Evolutionary conservation across 192 early-diverging fungal species (phyloP).

Genomic region (Backusella sp.): DNA sequence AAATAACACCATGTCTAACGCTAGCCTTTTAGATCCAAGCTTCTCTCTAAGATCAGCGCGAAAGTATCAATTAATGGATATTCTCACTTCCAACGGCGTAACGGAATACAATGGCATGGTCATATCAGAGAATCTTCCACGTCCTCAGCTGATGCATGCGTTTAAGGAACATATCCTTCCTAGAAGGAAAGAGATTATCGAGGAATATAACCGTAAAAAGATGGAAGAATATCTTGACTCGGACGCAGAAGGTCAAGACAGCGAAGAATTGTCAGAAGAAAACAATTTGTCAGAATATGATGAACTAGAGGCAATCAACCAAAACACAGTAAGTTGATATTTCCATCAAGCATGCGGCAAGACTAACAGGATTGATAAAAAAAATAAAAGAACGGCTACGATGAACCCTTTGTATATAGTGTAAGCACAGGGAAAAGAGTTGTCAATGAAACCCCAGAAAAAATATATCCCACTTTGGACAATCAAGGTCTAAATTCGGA

Average conservation of each 20-base stretch:
- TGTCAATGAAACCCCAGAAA: not conserved
- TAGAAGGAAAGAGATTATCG: not conserved
- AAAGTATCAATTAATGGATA: not conserved
- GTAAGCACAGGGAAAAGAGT: not conserved
- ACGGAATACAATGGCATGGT: not conserved
- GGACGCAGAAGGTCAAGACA: not conserved
- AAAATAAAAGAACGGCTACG: not conserved
- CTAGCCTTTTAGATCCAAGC: not conserved
- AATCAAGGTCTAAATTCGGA: not conserved
- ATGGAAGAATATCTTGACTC: not conserved
- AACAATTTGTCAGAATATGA: not conserved
- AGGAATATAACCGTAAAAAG: not conserved
- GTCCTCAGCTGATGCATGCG: not conserved
- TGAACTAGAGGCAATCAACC: not conserved
- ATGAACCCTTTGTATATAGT: not conserved
- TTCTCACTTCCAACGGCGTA: not conserved
- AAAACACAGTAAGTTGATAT: not conserved
- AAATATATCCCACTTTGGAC: not conserved
- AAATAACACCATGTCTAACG: not conserved
- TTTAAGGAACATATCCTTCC: not conserved
- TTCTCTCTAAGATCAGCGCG: not conserved
- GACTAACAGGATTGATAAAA: too few relatives aligned
- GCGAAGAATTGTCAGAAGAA: not conserved
- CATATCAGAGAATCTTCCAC: not conserved
- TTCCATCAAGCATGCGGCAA: too few relatives aligned